Evolutionary conservation across 2,329 filamentous ascomycete species (phyloP).

Genomic region (Didymella lethalis): DNA sequence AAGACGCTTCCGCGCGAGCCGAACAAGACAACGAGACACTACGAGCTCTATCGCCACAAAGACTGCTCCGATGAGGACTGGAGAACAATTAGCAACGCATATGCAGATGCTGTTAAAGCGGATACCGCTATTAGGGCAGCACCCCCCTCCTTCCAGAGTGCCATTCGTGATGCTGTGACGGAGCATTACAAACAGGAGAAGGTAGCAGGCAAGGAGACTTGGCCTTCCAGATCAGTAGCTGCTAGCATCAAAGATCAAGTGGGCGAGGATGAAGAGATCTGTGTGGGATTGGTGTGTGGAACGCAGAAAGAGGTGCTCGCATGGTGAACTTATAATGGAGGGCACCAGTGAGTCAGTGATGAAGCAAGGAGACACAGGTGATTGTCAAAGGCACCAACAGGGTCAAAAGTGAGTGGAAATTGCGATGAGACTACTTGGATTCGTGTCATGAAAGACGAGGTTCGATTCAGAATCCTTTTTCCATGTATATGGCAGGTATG

Average conservation of each 20-base stretch:
- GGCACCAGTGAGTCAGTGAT: no score
- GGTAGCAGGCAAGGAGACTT: slow-evolving; percentile 4
- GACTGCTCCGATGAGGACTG: slow-evolving; percentile 65
- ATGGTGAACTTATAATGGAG: background rate
- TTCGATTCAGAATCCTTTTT: no score
- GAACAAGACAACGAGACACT: slow-evolving; percentile 4
- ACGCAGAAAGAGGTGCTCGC: slow-evolving; percentile 3
- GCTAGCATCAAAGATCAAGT: background rate
- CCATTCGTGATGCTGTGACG: background rate
- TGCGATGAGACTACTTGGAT: no score
- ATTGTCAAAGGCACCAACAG: no score
- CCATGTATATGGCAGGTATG: no score
- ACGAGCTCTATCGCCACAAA: slow-evolving; percentile 68
- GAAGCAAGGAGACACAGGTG: no score
- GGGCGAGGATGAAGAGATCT: slow-evolving; percentile 11
- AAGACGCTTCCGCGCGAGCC: slow-evolving; percentile 3
- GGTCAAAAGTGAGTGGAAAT: no score
- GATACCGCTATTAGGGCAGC: background rate
- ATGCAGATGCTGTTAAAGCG: slow-evolving; percentile 63
- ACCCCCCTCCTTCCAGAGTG: background rate
- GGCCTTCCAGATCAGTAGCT: slow-evolving; percentile 2
- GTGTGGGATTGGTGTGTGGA: slow-evolving; percentile 5
- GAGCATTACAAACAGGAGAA: slow-evolving; percentile 13
- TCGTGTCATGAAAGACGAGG: no score
- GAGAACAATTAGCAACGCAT: slow-evolving; percentile 63